Percentiles rank a stretch among this genome's conserved stretches.
phyloP scores from a whole-genome alignment of 139 green algal genomes.

The Chara braunii region DNA sequence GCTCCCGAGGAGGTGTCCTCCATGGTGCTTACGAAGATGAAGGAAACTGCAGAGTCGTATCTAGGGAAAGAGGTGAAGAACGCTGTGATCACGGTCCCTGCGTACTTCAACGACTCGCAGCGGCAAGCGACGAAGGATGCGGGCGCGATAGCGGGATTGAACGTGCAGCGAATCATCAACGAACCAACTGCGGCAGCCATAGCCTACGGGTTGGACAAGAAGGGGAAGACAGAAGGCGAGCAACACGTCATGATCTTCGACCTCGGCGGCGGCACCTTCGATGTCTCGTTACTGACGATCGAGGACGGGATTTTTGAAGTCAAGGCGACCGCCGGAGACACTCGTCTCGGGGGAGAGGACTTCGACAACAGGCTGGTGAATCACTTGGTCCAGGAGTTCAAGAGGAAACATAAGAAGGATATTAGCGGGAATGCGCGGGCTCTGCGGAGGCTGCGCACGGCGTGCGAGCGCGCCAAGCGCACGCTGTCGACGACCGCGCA shows the following conservation, averaged over 20 bases:
- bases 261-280: slow-evolving; percentile 58
- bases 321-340: slow-evolving; percentile 95
- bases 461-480: slow-evolving; percentile 90
- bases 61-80: slow-evolving; percentile 63
- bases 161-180: slow-evolving; percentile 95
- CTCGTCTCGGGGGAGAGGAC: slow-evolving; percentile 94
- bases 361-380: slow-evolving; percentile 93
- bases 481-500: slow-evolving; percentile 76
- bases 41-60: slow-evolving; percentile 55
- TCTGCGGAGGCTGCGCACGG: slow-evolving; percentile 70
- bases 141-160: slow-evolving; percentile 41
- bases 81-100: slow-evolving; percentile 67
- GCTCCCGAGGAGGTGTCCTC: slow-evolving; percentile 86
- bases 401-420: slow-evolving; percentile 85
- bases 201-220: slow-evolving; percentile 60
- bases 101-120: slow-evolving; percentile 92
- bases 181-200: slow-evolving; percentile 96
- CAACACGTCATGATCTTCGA: slow-evolving; percentile 75
- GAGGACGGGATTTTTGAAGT: slow-evolving; percentile 95
- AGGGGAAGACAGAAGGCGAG: slow-evolving; percentile 11
- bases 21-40: slow-evolving; percentile 91
- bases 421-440: slow-evolving; percentile 70
- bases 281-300: slow-evolving; percentile 81
- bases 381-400: slow-evolving; percentile 51
- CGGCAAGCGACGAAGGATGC: slow-evolving; percentile 74